Conservation (phyloP, 805 yeast species). For the Ogataea pignaliae region DNA sequence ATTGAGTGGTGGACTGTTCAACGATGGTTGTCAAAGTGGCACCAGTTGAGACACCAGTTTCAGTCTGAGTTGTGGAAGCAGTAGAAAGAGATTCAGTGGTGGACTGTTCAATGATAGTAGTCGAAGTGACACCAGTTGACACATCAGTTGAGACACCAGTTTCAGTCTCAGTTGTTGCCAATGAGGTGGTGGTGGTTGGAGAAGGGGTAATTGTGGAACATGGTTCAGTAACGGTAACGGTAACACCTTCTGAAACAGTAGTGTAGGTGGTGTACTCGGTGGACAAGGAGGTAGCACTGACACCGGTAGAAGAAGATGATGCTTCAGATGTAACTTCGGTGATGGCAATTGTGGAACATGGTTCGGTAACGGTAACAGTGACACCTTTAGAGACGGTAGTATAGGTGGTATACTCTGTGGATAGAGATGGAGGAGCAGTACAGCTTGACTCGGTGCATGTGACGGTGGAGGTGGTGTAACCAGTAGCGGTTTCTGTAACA, state of each 20-base stretch:
- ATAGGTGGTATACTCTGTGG: constrained; percentile 2
- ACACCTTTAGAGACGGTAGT: constrained; percentile 7
- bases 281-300: constrained; percentile 6
- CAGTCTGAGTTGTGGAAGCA: not conserved
- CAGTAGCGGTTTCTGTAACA: not conserved
- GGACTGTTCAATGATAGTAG: not conserved
- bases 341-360: not conserved
- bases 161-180: not conserved
- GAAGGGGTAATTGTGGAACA: constrained; percentile 7
- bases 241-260: constrained; percentile 15
- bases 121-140: not conserved
- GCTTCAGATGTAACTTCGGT: not conserved
- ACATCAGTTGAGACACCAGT: not conserved
- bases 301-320: not conserved
- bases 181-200: not conserved
- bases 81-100: not conserved
- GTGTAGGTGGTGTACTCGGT: constrained; percentile 12
- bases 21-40: not conserved
- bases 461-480: not conserved
- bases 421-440: not conserved
- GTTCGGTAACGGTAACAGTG: constrained; percentile 4
- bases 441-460: not conserved
- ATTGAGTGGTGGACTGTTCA: not conserved
- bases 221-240: constrained; percentile 17
- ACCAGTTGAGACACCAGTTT: not conserved